Percentiles rank a stretch among this genome's conserved stretches.
Conservation (phyloP, 495 filamentous ascomycete species). For the Lepraria neglecta region DNA sequence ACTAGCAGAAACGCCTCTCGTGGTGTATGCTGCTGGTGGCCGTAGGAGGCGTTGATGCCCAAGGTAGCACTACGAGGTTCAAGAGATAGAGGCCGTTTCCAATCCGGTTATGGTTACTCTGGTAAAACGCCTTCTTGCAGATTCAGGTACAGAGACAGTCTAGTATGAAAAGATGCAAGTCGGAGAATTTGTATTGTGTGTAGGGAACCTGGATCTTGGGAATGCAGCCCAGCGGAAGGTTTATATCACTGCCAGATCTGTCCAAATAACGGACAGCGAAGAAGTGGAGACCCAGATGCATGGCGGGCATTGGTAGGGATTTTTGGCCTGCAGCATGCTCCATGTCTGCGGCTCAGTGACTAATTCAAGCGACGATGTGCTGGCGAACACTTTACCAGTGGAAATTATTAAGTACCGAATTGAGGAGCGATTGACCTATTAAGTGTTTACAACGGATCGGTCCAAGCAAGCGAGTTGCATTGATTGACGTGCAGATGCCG, state of each 20-base stretch:
- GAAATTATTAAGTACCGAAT: conserved; percentile 51
- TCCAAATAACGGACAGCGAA: conserved; percentile 17
- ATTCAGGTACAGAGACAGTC: conserved; percentile 15
- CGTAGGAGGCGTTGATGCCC: conserved; percentile 18
- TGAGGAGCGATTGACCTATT: conserved; percentile 52
- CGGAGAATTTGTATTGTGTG: conserved; percentile 24
- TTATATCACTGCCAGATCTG: conserved; percentile 24
- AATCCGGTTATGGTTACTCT: conserved; percentile 6
- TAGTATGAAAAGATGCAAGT: conserved; percentile 17
- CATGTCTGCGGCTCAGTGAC: conserved; percentile 28
- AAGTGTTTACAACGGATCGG: conserved; percentile 35
- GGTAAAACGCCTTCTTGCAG: conserved; percentile 18
- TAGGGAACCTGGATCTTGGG: conserved; percentile 20
- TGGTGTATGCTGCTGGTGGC: conserved; percentile 14
- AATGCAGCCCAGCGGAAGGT: conserved; percentile 18
- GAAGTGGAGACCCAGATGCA: conserved; percentile 22
- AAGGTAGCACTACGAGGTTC: conserved; percentile 10
- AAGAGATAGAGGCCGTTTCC: conserved; percentile 5
- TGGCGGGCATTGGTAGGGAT: conserved; percentile 23
- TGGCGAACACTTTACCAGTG: conserved; percentile 87
- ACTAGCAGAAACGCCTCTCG: conserved; percentile 16
- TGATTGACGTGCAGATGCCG: conserved; percentile 32
- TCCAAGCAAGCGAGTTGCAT: conserved; percentile 29
- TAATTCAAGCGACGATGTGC: conserved; percentile 56
- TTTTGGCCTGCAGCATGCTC: conserved; percentile 22